A percentile compares a stretch with the other conserved stretches of the same genome.
Evolutionary conservation across 129 eudicot species (phyloP).

Genomic region (Centella asiatica): DNA sequence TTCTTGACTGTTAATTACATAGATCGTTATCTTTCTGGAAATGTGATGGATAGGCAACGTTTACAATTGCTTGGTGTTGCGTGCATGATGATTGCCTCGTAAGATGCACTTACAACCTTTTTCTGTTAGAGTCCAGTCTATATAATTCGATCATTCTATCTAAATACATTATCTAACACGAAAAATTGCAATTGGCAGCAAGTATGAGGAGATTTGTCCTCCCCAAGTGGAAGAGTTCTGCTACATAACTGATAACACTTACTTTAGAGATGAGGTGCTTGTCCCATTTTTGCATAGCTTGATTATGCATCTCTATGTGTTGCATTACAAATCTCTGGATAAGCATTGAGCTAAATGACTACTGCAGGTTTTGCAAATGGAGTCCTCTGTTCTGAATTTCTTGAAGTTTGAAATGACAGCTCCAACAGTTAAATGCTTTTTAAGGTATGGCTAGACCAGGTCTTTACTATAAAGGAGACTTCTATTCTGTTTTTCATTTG

Average conservation of each 20-base stretch:
- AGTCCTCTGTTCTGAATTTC: constrained; percentile 71
- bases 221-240: constrained; percentile 98
- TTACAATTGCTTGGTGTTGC: constrained; percentile 93
- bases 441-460: constrained; percentile 33
- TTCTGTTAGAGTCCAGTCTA: background rate
- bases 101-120: constrained; percentile 21
- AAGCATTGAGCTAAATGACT: constrained; percentile 13
- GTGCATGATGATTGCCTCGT: constrained; percentile 98
- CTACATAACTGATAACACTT: constrained; percentile 94
- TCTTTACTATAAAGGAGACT: background rate
- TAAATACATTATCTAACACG: background rate
- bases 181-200: constrained; percentile 32
- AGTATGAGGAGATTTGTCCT: constrained; percentile 96
- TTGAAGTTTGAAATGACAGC: constrained; percentile 91
- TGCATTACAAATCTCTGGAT: background rate
- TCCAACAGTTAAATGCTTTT: constrained; percentile 79
- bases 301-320: background rate
- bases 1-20: constrained; percentile 83
- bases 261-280: constrained; percentile 83
- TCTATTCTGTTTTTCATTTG: background rate
- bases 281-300: background rate
- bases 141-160: background rate
- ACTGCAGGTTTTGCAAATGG: constrained; percentile 85
- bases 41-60: constrained; percentile 75
- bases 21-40: constrained; percentile 91